Evolutionary conservation across 768 basidiomycete species (phyloP).

Genomic region (Pleurotus cornucopiae): DNA sequence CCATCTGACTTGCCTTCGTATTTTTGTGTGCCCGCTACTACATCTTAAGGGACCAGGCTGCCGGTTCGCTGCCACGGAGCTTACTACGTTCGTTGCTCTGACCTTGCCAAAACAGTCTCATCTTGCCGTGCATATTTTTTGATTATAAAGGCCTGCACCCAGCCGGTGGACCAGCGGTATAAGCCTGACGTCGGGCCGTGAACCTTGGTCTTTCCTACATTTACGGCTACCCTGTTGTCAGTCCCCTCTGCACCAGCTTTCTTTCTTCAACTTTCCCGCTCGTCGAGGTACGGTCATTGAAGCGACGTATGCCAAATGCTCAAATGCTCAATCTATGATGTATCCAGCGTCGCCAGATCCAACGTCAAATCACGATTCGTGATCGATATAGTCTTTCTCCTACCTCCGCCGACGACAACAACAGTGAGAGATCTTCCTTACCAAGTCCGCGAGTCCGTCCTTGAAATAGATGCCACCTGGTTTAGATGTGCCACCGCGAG

Average conservation of each 20-base stretch:
- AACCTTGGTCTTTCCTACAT: constrained; percentile 13
- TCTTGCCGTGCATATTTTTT: constrained; percentile 7
- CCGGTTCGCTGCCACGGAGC: constrained; percentile 1
- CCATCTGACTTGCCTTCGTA: constrained; percentile 1
- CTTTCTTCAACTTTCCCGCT: background rate
- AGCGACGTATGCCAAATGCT: background rate
- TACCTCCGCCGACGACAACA: constrained; percentile 50
- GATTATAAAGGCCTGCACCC: background rate
- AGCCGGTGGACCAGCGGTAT: constrained; percentile 1
- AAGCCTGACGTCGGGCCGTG: constrained; percentile 16
- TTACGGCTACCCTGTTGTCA: background rate
- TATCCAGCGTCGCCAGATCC: constrained; percentile 25
- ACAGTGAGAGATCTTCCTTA: constrained; percentile 22
- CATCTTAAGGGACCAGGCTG: constrained; percentile 12
- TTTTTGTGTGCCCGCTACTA: background rate
- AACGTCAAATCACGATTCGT: constrained; percentile 31
- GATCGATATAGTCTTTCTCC: constrained; percentile 33
- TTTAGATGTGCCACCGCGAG: constrained; percentile 60
- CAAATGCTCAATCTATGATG: constrained; percentile 23
- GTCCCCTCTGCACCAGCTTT: background rate
- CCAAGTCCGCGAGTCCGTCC: constrained; percentile 19
- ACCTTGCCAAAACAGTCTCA: constrained; percentile 10
- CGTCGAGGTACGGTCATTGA: background rate
- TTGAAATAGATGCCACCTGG: constrained; percentile 15
- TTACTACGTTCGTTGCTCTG: background rate